Conservation (phyloP, 176 grass and related monocot species). For the Aechmea fasciata region DNA sequence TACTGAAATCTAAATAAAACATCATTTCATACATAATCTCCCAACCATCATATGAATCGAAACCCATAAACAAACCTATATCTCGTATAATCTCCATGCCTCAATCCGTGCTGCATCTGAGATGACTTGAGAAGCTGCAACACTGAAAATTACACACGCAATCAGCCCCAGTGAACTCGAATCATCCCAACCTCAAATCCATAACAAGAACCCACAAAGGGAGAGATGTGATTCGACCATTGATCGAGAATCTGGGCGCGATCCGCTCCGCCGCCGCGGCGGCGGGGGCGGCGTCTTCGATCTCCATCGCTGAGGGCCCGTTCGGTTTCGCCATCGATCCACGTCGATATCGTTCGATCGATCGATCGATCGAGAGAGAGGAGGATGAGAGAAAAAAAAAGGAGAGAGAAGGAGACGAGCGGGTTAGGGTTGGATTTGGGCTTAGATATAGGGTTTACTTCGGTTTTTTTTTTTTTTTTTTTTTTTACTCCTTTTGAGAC, state of each 20-base stretch:
- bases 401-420: neutral
- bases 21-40: conserved; percentile 6
- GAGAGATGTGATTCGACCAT: conserved; percentile 28
- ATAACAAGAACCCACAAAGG: neutral
- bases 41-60: neutral
- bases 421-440: neutral
- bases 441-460: neutral
- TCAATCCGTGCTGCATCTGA: conserved; percentile 96
- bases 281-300: conserved; percentile 28
- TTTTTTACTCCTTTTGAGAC: too few relatives aligned
- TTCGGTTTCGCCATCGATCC: conserved; percentile 11
- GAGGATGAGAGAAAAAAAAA: neutral
- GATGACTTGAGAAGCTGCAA: conserved; percentile 75
- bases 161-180: neutral
- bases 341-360: neutral
- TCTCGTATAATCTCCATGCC: conserved; percentile 79
- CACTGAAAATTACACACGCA: conserved; percentile 33
- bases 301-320: conserved; percentile 50
- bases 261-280: conserved; percentile 41
- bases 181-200: neutral
- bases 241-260: conserved; percentile 68
- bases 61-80: conserved; percentile 45
- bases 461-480: neutral
- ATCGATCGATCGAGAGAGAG: neutral
- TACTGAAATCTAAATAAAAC: neutral